A percentile compares a stretch with the other conserved stretches of the same genome.
phyloP scores from a whole-genome alignment of 2,329 filamentous ascomycete species.

The Helotiales sp. region DNA sequence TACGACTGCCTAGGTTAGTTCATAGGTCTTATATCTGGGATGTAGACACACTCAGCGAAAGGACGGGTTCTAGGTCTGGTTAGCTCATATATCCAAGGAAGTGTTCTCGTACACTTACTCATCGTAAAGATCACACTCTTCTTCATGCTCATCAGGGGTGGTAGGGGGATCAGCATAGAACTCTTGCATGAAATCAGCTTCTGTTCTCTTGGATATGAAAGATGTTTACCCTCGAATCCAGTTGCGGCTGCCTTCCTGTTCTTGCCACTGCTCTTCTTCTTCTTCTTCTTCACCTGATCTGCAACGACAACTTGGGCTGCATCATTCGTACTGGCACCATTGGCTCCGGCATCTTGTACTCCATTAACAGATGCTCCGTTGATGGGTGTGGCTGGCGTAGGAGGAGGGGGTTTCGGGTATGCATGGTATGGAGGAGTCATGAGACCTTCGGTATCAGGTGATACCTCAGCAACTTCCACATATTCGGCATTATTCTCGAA shows the following conservation, averaged over 20 bases:
- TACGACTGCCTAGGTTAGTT: constrained; percentile 57
- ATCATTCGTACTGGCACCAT: constrained; percentile 6
- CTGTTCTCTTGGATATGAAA: background rate
- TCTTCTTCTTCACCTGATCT: constrained; percentile 48
- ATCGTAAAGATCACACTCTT: constrained; percentile 73
- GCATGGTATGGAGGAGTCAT: constrained; percentile 23
- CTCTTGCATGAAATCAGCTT: constrained; percentile 50
- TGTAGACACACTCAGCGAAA: constrained; percentile 59
- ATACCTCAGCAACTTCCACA: constrained; percentile 17
- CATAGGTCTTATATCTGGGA: constrained; percentile 3
- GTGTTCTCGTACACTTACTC: constrained; percentile 52
- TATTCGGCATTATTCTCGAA: constrained; percentile 23
- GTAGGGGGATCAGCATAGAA: constrained; percentile 81
- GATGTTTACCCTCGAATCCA: constrained; percentile 68
- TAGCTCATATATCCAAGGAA: constrained; percentile 26
- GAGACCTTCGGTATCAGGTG: constrained; percentile 20
- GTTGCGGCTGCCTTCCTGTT: constrained; percentile 48
- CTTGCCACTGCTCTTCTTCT: constrained; percentile 46
- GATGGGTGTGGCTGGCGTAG: constrained; percentile 24
- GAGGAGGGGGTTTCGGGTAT: constrained; percentile 29
- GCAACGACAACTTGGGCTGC: background rate
- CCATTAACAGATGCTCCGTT: background rate
- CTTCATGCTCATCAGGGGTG: constrained; percentile 67
- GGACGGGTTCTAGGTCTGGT: constrained; percentile 51
- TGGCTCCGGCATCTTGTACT: background rate